Evolutionary conservation across 225 moss, liverwort and hornwort genomes (phyloP), one percentile per base, ranked within the genome.

Genomic region (Polytrichum formosum): DNA sequence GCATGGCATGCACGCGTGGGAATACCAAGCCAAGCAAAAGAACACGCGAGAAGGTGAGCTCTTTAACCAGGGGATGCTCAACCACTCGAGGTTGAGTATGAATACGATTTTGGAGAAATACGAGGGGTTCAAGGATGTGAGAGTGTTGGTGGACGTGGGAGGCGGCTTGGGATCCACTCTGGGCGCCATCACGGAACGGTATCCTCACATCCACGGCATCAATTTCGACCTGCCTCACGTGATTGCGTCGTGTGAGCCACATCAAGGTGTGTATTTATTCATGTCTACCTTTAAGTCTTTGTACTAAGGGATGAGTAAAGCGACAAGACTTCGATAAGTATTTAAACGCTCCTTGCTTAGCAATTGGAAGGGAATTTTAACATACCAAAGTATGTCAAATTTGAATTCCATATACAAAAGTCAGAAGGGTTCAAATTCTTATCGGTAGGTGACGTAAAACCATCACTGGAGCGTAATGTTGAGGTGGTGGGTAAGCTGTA

Each of bases 211-310:
- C 67, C 63, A 66, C 29, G 86, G 82, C 7, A 77, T 80, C 65
- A 83, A 83, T 67, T 83, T 78, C 61, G 86, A 86, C 70, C 78
- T 70, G 28, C 63, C 82, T 61, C 79, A 86, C 53, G 82, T 86
- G 17, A 77, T 86, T 69, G 75, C 73, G 5, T 70, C 74, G 37
- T 82, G 82, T 26, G 67, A 74, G 7, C 25, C 28, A 23, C 56
- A 56, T 79, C 82, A 82, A 33, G 86, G 86, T 86, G 26, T n/a
- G 18, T 3, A 28, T 33, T 5, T 35, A 5, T 2, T 29, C 30
- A 13, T 28, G 25, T 26, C 28, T 1, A 13, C 1, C 18, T 5
- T 46, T 46, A 13, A 46, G 3, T 46, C 46, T 35, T 8, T 46
- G 46, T 37, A 46, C 46, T 13, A 7, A 35, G 35, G 35, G 35